These are phyloP conservation scores for Graphilbum sp. DNA, from an alignment of 2,329 filamentous ascomycete genomes.

Conservation along the genomic window DNA sequence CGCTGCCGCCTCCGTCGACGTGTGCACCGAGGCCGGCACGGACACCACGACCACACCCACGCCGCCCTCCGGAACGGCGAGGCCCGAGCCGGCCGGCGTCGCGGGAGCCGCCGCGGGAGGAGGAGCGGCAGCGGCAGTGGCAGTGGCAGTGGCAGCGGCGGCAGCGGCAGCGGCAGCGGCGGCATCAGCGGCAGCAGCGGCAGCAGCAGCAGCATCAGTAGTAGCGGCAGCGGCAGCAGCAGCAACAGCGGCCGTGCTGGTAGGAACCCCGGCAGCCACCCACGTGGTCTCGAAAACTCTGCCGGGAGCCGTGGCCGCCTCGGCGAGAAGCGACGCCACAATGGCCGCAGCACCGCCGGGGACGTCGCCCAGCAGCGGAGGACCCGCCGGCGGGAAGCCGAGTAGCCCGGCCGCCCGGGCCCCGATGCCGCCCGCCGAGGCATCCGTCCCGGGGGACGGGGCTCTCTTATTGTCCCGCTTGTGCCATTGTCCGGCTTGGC, in stretches of 20 bases:
- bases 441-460: conserved; percentile 8
- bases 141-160: not conserved
- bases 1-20: conserved; percentile 6
- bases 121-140: not conserved
- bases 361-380: no score
- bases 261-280: no score
- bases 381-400: no score
- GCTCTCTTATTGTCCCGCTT: conserved; percentile 14
- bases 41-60: conserved; percentile 10
- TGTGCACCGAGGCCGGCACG: conserved; percentile 6
- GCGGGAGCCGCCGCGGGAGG: not conserved
- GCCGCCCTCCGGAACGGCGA: conserved; percentile 3
- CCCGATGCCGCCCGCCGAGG: no score
- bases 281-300: no score
- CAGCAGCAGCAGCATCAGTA: not conserved
- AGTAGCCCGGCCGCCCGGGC: no score
- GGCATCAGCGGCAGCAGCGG: not conserved
- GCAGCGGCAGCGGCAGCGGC: not conserved
- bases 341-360: no score
- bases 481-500: conserved; percentile 7
- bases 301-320: no score
- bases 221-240: not conserved
- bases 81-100: not conserved
- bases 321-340: no score
- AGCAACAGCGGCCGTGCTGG: not conserved